A percentile compares a stretch with the other conserved stretches of the same genome.
Conservation (phyloP, 441 rosid species). For the Eutrema salsugineum region DNA sequence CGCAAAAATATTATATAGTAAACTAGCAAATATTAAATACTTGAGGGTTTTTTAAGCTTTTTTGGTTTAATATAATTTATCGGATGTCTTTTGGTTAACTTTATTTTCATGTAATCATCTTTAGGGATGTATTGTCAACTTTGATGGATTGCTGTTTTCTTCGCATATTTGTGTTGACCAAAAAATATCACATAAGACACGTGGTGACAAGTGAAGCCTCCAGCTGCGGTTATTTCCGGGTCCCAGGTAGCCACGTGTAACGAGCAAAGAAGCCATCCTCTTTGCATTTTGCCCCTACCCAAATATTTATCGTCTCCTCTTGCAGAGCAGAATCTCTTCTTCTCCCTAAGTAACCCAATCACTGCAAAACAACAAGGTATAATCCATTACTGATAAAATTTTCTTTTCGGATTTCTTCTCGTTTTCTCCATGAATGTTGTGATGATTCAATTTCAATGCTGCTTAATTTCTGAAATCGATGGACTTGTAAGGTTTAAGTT, state of each 20-base stretch:
- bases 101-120: too few species aligned
- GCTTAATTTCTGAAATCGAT: not conserved
- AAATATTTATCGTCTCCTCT: not conserved
- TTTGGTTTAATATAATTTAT: too few species aligned
- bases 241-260: constrained; percentile 26
- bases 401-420: not conserved
- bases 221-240: constrained; percentile 22
- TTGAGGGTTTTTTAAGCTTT: too few species aligned
- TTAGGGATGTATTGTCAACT: too few species aligned
- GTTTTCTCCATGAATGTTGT: not conserved
- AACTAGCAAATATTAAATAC: too few species aligned
- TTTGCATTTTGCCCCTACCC: constrained; percentile 11
- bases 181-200: too few species aligned
- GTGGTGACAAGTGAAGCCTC: constrained; percentile 20
- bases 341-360: not conserved
- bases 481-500: not conserved
- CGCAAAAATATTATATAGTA: too few species aligned
- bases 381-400: not conserved
- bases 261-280: not conserved
- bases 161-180: too few species aligned
- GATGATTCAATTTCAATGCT: not conserved
- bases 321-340: not conserved
- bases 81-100: too few species aligned
- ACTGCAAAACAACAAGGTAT: not conserved
- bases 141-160: too few species aligned